Percentiles rank a stretch among this genome's conserved stretches.
Conservation (phyloP, 2,329 filamentous ascomycete genomes). For the Macrophomina tecta region DNA sequence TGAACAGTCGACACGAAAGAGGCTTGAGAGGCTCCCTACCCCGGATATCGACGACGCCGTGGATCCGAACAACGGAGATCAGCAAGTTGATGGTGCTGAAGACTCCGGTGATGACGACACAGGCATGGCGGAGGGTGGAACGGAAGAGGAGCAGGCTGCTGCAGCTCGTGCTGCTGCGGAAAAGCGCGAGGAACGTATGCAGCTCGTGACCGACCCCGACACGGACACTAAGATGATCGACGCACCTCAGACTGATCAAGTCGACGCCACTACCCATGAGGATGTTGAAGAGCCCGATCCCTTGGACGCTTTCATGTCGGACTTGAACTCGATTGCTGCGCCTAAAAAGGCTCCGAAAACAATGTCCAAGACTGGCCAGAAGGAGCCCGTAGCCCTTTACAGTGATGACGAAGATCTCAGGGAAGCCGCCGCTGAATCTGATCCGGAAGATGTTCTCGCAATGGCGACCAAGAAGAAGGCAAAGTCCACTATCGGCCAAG, state of each 20-base stretch:
- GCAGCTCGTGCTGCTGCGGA: constrained; percentile 82
- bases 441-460: constrained; percentile 64
- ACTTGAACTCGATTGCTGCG: constrained; percentile 59
- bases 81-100: constrained; percentile 51
- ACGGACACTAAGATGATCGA: constrained; percentile 55
- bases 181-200: constrained; percentile 71
- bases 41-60: constrained; percentile 44
- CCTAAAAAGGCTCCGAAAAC: constrained; percentile 42
- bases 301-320: constrained; percentile 95
- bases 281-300: constrained; percentile 81
- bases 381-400: constrained; percentile 80
- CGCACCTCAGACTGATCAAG: constrained; percentile 35
- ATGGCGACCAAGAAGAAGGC: constrained; percentile 72
- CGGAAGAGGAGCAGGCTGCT: constrained; percentile 85
- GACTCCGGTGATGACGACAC: constrained; percentile 77
- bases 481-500: constrained; percentile 91
- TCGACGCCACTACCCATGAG: constrained; percentile 39
- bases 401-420: constrained; percentile 80
- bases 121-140: constrained; percentile 77
- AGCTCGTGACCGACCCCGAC: constrained; percentile 31
- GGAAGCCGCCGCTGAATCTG: constrained; percentile 59
- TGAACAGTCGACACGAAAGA: constrained; percentile 84
- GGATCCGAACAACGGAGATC: constrained; percentile 58
- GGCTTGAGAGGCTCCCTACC: constrained; percentile 87
- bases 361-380: constrained; percentile 58